Evolutionary conservation across 2,329 filamentous ascomycete species (phyloP).

Genomic region (Fusarium bulbicola): DNA sequence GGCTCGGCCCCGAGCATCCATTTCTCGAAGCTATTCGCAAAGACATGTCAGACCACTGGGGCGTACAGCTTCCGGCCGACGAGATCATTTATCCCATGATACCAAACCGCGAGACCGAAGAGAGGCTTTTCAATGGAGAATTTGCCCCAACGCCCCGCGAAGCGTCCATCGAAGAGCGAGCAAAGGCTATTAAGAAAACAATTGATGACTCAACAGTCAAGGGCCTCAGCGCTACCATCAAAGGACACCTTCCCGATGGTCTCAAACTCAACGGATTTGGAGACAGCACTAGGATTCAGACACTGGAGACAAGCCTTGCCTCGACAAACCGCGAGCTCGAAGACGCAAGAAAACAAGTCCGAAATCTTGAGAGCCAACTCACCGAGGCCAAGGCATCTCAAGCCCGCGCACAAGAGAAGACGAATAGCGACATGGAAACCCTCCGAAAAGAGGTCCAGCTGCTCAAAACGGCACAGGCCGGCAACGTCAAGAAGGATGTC

Average conservation of each 20-base stretch:
- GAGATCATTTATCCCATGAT: fast-evolving
- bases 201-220: fast-evolving
- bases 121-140: too few species aligned
- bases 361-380: fast-evolving
- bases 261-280: too few species aligned
- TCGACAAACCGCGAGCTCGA: fast-evolving
- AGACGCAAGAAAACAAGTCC: fast-evolving
- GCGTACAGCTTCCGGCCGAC: fast-evolving
- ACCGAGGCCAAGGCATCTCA: fast-evolving
- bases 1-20: fast-evolving
- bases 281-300: fast-evolving
- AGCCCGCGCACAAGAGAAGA: neutral
- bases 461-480: neutral
- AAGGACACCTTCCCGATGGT: fast-evolving
- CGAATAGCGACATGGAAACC: fast-evolving
- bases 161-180: neutral
- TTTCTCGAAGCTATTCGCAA: fast-evolving
- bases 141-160: fast-evolving
- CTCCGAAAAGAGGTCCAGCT: neutral
- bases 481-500: fast-evolving
- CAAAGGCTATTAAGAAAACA: fast-evolving
- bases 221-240: fast-evolving
- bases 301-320: fast-evolving
- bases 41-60: neutral
- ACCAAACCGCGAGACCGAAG: too few species aligned